Base-by-base conservation (phyloP, 352 stramenopile genomes). In the Phytophthora capsici region DNA sequence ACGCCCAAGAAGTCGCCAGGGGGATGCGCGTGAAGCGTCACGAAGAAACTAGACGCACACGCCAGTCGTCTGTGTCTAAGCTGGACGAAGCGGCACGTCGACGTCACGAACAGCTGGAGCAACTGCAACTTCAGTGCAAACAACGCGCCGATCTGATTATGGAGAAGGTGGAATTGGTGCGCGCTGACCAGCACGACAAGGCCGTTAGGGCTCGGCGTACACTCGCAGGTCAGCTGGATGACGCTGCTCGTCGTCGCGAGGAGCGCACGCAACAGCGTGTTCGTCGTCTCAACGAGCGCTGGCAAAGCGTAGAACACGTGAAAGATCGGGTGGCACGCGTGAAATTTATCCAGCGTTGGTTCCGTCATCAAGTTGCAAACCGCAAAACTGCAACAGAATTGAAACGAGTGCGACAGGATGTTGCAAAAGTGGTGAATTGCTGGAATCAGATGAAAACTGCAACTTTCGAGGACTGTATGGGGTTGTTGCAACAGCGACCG, bases 261-360 rank as follows among this genome's bases (percentile, higher is more conserved):
- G 69, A 78, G 28, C 80, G 83, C 52, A 88, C 74, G 38, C 71
- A 86, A 57, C 65, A 71, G 26, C 80, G 83, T 54, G 74, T 88
- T 37, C 66, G 56, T 0, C 78, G 82, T 2, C 71, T 91, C 5
- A 81, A 63, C 28, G 49, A 71, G 60, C 82, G 82, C 50, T 90
- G 83, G 83, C 83, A 88, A 60, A 88, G 80, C 59, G 83, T 91
- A 10, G 80, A 88, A 64, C 81, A 59, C 54, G 75, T 90, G 17
- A 89, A 90, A 66, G 77, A 80, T 51, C 80, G 81, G 9, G 75
- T 90, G 53, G 73, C 71, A 45, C 55, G 79, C 19, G 77, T 59
- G 56, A 92, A 91, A 69, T 88, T 81, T 54, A 90, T 92, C 69
- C 86, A 92, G 74, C 80, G 80, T 16, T 92, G 86, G 86, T 89